Evolutionary conservation across 1,139 yeast species (phyloP).

Genomic region (Candida mesenterica): DNA sequence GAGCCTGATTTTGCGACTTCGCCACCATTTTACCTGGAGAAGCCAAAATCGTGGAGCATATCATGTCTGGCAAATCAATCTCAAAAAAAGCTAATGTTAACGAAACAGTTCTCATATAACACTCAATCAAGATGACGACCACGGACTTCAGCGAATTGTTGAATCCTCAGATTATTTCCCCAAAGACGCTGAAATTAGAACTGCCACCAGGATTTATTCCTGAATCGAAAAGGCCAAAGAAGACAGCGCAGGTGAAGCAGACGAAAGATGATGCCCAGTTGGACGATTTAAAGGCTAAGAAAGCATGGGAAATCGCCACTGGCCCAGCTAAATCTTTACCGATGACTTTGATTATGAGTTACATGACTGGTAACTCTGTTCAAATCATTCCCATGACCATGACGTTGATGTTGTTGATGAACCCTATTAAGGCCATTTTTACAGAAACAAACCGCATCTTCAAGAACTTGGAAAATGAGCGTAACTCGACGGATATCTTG

Average conservation of each 20-base stretch:
- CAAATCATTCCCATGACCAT: constrained; percentile 90
- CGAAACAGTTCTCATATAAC: neutral
- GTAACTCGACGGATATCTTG: constrained; percentile 41
- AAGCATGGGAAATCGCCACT: constrained; percentile 85
- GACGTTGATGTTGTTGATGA: constrained; percentile 80
- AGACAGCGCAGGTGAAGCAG: constrained; percentile 4
- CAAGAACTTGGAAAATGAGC: constrained; percentile 33
- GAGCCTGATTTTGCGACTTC: too few relatives aligned
- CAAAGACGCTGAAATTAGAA: constrained; percentile 8
- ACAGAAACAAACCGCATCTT: constrained; percentile 50
- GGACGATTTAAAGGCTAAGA: constrained; percentile 50
- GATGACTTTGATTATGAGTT: constrained; percentile 86
- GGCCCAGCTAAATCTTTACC: constrained; percentile 86
- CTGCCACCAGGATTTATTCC: constrained; percentile 14
- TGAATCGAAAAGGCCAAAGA: constrained; percentile 7
- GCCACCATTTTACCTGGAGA: too few relatives aligned
- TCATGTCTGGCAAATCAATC: neutral
- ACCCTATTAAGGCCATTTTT: constrained; percentile 73
- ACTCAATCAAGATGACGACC: neutral
- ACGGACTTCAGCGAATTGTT: neutral
- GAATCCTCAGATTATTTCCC: constrained; percentile 10
- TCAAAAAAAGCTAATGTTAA: neutral
- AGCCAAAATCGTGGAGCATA: too few relatives aligned
- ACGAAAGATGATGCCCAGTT: constrained; percentile 18
- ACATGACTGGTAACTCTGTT: constrained; percentile 88